Conservation (phyloP, 345 rosid genomes). For the Populus alba region DNA sequence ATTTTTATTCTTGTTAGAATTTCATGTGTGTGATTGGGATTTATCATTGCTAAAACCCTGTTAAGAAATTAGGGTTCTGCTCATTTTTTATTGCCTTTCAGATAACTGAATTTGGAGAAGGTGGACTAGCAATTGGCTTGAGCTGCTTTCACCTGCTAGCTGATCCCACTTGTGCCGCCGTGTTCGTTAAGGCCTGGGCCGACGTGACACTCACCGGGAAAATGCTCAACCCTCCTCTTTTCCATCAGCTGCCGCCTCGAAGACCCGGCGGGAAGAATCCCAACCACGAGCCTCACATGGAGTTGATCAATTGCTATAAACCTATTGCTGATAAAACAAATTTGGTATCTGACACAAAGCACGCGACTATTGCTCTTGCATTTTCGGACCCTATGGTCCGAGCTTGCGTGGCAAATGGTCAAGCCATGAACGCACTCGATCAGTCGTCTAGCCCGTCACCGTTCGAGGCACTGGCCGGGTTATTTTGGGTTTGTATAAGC, state of each 20-base stretch:
- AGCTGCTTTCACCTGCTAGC: slow-evolving; percentile 69
- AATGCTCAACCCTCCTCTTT: slow-evolving; percentile 45
- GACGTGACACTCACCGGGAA: slow-evolving; percentile 40
- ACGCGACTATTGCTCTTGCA: slow-evolving; percentile 37
- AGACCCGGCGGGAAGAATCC: slow-evolving; percentile 13
- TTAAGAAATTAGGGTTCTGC: too few relatives aligned
- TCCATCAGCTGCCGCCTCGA: slow-evolving; percentile 43
- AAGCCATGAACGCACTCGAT: background rate
- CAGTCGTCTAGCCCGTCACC: slow-evolving; percentile 20
- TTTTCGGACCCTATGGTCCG: slow-evolving; percentile 45
- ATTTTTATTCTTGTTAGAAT: background rate
- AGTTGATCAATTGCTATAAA: slow-evolving; percentile 43
- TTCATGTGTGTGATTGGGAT: background rate
- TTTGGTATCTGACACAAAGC: slow-evolving; percentile 1
- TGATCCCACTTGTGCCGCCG: slow-evolving; percentile 53
- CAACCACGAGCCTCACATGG: slow-evolving; percentile 18
- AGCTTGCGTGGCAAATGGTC: slow-evolving; percentile 39
- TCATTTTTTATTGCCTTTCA: slow-evolving; percentile 4
- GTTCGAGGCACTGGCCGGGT: slow-evolving; percentile 51
- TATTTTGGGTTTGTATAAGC: slow-evolving; percentile 62
- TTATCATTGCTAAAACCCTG: too few relatives aligned
- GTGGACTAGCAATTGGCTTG: slow-evolving; percentile 71
- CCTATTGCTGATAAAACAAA: slow-evolving; percentile 16
- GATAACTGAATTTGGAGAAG: slow-evolving; percentile 75
- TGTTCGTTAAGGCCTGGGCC: slow-evolving; percentile 73